Base-by-base conservation (phyloP, 1,284 basidiomycete genomes). In the Puccinia polysora region DNA sequence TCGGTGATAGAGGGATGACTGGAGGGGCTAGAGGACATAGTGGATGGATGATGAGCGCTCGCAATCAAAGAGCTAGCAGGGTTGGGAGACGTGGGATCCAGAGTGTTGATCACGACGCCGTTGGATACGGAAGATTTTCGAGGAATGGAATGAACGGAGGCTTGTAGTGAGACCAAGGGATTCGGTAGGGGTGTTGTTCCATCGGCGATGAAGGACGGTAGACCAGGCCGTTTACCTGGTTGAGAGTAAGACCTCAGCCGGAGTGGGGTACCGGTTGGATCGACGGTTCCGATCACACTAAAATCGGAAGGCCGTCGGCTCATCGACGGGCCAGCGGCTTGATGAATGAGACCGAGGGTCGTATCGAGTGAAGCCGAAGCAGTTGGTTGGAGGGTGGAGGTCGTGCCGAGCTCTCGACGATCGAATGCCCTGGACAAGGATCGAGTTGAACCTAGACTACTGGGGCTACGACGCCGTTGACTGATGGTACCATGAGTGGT, bases 191-290 rank as follows among this genome's bases (percentile, higher is more conserved):
- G 56, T 34, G 34, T 20, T 14, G 56, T 38, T 34, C 43, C 43
- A 40, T 40, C 36, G 14, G 25, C 2, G 18, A 59, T 36, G 18
- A 59, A 59, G 18, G 56, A 40, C 8, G 56, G 56, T 23, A 59
- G 18, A 25, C 55, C 30, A 25, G 45, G 40, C 14, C 67, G 67
- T 36, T 70, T 70, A 34, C 56, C 55, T 34, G 67, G 67, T 52
- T 70, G 67, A 15, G 67, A 70, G 30, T 62, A 53, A 62, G 67
- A 55, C 18, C 67, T 43, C 4, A 70, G 36, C 3, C 67, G 40
- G 49, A 62, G 43, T 20, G 67, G 67, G n/a, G 62, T 60, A 20
- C 40, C 30, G 20, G 49, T 25, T 20, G 58, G 20, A 20, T 45
- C 30, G 10, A 45, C 58, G 30, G 47, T 60, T 2, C 43, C 49